These are phyloP conservation scores for Eucalyptus globulus DNA, from an alignment of 345 rosid species.

Conservation along the genomic window DNA sequence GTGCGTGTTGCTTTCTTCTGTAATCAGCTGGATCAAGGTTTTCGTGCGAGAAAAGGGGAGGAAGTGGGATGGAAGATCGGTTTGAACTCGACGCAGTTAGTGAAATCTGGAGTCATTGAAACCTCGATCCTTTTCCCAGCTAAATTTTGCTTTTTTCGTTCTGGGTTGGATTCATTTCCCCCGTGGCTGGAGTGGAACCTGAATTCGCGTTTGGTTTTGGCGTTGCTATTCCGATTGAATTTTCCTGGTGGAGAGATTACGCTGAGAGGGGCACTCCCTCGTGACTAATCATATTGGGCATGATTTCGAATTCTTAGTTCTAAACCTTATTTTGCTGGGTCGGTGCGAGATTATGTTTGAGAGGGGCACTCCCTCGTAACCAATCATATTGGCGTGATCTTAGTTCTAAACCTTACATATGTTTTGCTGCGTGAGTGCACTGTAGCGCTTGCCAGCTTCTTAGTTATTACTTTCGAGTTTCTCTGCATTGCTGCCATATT, in stretches of 20 bases:
- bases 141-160: neutral
- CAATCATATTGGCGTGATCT: too few relatives aligned
- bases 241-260: neutral
- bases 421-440: neutral
- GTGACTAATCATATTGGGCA: neutral
- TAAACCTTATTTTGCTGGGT: neutral
- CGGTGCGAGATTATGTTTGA: too few relatives aligned
- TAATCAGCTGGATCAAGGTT: neutral
- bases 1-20: neutral
- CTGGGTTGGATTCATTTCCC: neutral
- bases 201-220: neutral
- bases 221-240: neutral
- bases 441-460: neutral
- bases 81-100: neutral
- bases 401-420: neutral
- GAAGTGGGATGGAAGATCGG: neutral
- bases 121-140: neutral
- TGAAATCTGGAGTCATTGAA: neutral
- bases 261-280: neutral
- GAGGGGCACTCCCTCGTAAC: too few relatives aligned
- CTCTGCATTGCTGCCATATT: neutral
- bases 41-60: neutral
- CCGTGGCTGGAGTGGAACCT: neutral
- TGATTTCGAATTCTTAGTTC: neutral
- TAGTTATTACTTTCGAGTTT: neutral